Percentiles rank a stretch among this genome's conserved stretches.
Conservation (phyloP, 2,329 filamentous ascomycete species). For the Penicillium sp. region DNA sequence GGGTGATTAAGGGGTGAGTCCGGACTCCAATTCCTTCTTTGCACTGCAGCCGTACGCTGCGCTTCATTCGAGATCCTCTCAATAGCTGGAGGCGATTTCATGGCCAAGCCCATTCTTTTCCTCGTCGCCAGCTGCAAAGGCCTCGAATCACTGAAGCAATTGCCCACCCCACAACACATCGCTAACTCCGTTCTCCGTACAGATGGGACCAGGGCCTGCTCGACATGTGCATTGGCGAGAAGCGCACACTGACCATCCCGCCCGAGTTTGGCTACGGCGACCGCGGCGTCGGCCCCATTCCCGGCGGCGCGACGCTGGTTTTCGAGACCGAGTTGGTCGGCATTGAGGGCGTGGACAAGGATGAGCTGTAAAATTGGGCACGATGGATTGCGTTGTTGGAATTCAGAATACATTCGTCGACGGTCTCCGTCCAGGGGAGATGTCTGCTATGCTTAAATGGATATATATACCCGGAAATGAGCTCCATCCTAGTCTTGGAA, state of each 20-base stretch:
- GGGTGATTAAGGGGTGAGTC: constrained; percentile 83
- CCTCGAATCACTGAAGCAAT: too few relatives aligned
- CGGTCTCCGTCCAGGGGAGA: too few relatives aligned
- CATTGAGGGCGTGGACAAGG: constrained; percentile 67
- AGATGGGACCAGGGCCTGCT: constrained; percentile 88
- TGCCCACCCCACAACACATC: too few relatives aligned
- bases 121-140: too few relatives aligned
- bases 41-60: too few relatives aligned
- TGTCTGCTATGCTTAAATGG: too few relatives aligned
- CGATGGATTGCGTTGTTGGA: neutral
- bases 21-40: too few relatives aligned
- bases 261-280: constrained; percentile 80
- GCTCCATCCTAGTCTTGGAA: too few relatives aligned
- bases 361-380: constrained; percentile 38
- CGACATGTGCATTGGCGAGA: constrained; percentile 95
- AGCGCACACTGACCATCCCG: constrained; percentile 85
- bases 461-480: too few relatives aligned
- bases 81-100: too few relatives aligned
- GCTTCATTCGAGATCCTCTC: too few relatives aligned
- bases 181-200: constrained; percentile 17
- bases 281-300: constrained; percentile 74
- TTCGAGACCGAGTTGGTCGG: constrained; percentile 89
- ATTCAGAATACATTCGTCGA: too few relatives aligned
- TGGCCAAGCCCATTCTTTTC: neutral
- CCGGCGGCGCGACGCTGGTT: constrained; percentile 74